These are phyloP conservation scores for Rhodotorula sp. DNA, from an alignment of 1,284 basidiomycete species.

Conservation along the genomic window DNA sequence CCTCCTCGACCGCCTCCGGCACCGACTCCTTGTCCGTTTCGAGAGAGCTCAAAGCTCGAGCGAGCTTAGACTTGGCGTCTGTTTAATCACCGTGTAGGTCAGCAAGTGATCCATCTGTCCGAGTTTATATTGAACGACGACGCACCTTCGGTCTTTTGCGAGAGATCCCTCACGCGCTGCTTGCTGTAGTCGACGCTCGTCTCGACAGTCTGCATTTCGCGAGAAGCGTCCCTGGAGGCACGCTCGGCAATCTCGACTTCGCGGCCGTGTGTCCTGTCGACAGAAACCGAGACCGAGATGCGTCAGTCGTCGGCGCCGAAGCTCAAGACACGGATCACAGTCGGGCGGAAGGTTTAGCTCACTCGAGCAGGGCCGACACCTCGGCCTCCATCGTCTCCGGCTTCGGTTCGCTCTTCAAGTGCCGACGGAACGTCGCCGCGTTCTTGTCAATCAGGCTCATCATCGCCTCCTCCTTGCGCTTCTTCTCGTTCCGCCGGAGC, in stretches of 20 bases:
- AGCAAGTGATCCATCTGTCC: background rate
- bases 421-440: slow-evolving; percentile 63
- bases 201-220: slow-evolving; percentile 33
- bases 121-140: background rate
- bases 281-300: background rate
- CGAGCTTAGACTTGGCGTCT: slow-evolving; percentile 21
- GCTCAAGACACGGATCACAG: too few species aligned
- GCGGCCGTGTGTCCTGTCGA: slow-evolving; percentile 21
- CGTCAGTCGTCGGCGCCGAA: background rate
- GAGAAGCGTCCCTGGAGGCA: slow-evolving; percentile 15
- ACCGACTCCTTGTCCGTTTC: slow-evolving; percentile 29
- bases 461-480: slow-evolving; percentile 65
- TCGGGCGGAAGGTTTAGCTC: background rate
- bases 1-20: slow-evolving; percentile 23
- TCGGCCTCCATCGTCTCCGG: slow-evolving; percentile 40
- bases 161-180: slow-evolving; percentile 31
- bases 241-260: slow-evolving; percentile 32
- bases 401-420: slow-evolving; percentile 46
- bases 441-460: slow-evolving; percentile 65
- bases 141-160: slow-evolving; percentile 9
- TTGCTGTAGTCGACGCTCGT: slow-evolving; percentile 27
- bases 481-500: slow-evolving; percentile 69
- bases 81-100: background rate
- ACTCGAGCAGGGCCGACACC: slow-evolving; percentile 35
- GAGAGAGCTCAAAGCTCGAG: slow-evolving; percentile 2